A percentile compares a stretch with the other conserved stretches of the same genome.
These are phyloP conservation scores for Boletus tylopilopsis DNA, from an alignment of 768 basidiomycete genomes.

Conservation along the genomic window DNA sequence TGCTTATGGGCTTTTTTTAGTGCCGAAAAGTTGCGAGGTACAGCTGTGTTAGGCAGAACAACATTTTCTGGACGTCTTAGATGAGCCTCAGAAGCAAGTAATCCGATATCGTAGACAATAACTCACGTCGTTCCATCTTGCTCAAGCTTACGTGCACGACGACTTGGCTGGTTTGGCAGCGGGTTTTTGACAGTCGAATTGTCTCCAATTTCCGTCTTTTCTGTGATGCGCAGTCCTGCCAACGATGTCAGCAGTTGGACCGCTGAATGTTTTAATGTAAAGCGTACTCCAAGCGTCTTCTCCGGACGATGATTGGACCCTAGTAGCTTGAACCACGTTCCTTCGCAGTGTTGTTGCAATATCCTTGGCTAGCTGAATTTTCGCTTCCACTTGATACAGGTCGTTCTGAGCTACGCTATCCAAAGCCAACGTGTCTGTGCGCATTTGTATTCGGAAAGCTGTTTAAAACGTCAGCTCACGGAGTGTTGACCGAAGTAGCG, in stretches of 20 bases:
- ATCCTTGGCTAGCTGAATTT: constrained; percentile 60
- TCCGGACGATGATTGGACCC: constrained; percentile 34
- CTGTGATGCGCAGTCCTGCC: constrained; percentile 68
- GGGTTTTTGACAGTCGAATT: constrained; percentile 76
- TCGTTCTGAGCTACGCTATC: constrained; percentile 41
- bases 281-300: constrained; percentile 58
- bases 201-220: constrained; percentile 82
- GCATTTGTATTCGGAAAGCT: constrained; percentile 77
- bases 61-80: constrained; percentile 27
- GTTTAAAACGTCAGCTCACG: constrained; percentile 3
- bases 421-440: constrained; percentile 46
- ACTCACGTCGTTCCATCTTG: constrained; percentile 32
- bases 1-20: constrained; percentile 66
- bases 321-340: constrained; percentile 83
- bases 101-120: constrained; percentile 25
- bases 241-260: background rate
- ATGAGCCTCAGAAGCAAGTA: constrained; percentile 27
- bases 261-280: background rate
- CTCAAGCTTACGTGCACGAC: constrained; percentile 44
- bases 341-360: constrained; percentile 68
- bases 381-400: constrained; percentile 46
- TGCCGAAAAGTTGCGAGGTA: constrained; percentile 56
- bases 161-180: constrained; percentile 41
- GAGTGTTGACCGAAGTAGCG: background rate
- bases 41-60: constrained; percentile 27